A percentile compares a stretch with the other conserved stretches of the same genome.
Conservation (phyloP, 371 early-diverging fungal genomes). For the Mucor velutinosus region DNA sequence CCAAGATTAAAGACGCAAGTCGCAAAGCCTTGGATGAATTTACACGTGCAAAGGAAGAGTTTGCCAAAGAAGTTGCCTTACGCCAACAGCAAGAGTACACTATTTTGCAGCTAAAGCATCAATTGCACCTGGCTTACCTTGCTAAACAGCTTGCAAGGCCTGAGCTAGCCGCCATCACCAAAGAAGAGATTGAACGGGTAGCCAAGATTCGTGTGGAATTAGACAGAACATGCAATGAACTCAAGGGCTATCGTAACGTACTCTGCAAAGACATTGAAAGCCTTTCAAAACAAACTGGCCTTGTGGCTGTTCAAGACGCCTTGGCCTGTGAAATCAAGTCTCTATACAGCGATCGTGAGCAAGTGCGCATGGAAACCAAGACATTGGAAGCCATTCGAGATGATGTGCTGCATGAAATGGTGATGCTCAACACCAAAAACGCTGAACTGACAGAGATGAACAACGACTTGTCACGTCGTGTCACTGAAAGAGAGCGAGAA, state of each 20-base stretch:
- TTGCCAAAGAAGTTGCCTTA: slow-evolving; percentile 41
- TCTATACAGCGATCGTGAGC: slow-evolving; percentile 29
- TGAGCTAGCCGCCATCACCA: slow-evolving; percentile 28
- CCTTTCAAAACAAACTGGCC: slow-evolving; percentile 36
- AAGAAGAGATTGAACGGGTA: slow-evolving; percentile 42
- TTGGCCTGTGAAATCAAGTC: slow-evolving; percentile 35
- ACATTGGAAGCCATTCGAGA: slow-evolving; percentile 26
- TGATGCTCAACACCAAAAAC: slow-evolving; percentile 55
- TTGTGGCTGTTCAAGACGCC: slow-evolving; percentile 31
- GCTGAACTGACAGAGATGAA: slow-evolving; percentile 56
- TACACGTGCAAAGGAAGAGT: slow-evolving; percentile 46
- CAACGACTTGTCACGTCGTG: slow-evolving; percentile 54
- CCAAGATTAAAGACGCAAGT: slow-evolving; percentile 45
- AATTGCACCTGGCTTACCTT: slow-evolving; percentile 28
- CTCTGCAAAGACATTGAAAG: slow-evolving; percentile 35
- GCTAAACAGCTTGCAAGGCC: slow-evolving; percentile 18
- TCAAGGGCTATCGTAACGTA: slow-evolving; percentile 37
- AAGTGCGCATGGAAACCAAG: slow-evolving; percentile 27
- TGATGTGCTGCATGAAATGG: slow-evolving; percentile 53
- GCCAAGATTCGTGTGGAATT: slow-evolving; percentile 37
- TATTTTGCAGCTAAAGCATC: slow-evolving; percentile 37
- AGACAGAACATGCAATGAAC: slow-evolving; percentile 41
- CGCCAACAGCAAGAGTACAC: slow-evolving; percentile 45
- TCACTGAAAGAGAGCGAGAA: slow-evolving; percentile 43
- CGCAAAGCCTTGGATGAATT: slow-evolving; percentile 49